Conservation (phyloP, 495 filamentous ascomycete species). For the Xylaria sp. region DNA sequence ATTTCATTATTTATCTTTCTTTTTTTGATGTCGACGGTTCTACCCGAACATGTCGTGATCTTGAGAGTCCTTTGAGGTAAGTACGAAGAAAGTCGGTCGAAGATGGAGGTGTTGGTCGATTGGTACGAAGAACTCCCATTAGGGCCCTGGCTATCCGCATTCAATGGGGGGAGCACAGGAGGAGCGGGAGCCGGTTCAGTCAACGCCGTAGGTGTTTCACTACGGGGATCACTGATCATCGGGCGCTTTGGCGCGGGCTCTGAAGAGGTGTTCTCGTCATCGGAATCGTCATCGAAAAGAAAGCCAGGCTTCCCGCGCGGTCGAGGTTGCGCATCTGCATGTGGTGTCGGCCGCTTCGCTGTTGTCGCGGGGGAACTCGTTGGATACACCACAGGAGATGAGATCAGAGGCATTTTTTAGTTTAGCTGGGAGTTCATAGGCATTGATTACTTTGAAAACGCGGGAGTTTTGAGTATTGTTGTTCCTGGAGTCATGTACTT, state of each 20-base stretch:
- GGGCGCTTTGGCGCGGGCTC: conserved; percentile 39
- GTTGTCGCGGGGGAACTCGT: conserved; percentile 58
- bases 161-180: conserved; percentile 13
- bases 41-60: conserved; percentile 72
- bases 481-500: neutral
- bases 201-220: conserved; percentile 16
- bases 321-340: conserved; percentile 43
- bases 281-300: conserved; percentile 49
- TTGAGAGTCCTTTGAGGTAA: conserved; percentile 42
- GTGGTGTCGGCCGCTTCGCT: conserved; percentile 56
- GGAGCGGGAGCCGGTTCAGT: conserved; percentile 32
- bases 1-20: conserved; percentile 55
- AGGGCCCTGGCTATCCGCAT: conserved; percentile 1
- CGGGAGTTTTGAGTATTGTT: neutral
- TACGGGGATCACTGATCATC: conserved; percentile 35
- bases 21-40: conserved; percentile 59
- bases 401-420: conserved; percentile 67
- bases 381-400: conserved; percentile 67
- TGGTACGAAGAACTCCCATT: conserved; percentile 21
- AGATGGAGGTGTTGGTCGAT: conserved; percentile 33
- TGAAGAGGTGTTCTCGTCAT: conserved; percentile 33
- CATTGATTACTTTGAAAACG: neutral
- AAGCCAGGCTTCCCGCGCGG: conserved; percentile 51
- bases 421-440: neutral
- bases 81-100: conserved; percentile 47